phyloP scores from a whole-genome alignment of 2,329 filamentous ascomycete species.

The Arthrobotrys entomopaga region DNA sequence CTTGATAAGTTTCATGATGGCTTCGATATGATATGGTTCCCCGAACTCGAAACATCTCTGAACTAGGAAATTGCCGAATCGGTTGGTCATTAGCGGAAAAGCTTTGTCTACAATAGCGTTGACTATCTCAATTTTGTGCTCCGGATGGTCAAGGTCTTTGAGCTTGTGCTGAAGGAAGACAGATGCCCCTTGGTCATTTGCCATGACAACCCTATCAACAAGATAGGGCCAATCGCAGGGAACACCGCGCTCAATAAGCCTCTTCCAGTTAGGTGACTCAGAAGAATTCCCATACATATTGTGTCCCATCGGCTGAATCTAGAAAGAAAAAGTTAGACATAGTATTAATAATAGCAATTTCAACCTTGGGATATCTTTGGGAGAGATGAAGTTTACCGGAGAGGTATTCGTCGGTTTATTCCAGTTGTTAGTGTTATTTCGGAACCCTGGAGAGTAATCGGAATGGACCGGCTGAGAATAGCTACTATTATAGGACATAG shows the following conservation, averaged over 20 bases:
- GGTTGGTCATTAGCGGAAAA: slow-evolving; percentile 94
- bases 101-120: slow-evolving; percentile 75
- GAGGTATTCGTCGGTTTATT: slow-evolving; percentile 22
- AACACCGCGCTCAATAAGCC: slow-evolving; percentile 52
- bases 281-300: slow-evolving; percentile 45
- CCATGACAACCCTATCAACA: slow-evolving; percentile 99
- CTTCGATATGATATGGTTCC: slow-evolving; percentile 90
- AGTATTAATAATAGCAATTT: neutral
- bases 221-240: slow-evolving; percentile 98
- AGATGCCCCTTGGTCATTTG: slow-evolving; percentile 98
- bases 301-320: slow-evolving; percentile 35
- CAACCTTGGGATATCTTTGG: neutral
- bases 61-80: slow-evolving; percentile 97
- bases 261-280: slow-evolving; percentile 52
- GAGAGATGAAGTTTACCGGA: slow-evolving; percentile 21
- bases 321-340: neutral
- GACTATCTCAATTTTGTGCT: slow-evolving; percentile 97
- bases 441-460: slow-evolving; percentile 37
- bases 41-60: slow-evolving; percentile 99
- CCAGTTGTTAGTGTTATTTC: slow-evolving; percentile 27
- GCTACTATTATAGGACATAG: slow-evolving; percentile 22
- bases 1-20: slow-evolving; percentile 92
- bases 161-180: slow-evolving; percentile 99
- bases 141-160: slow-evolving; percentile 84
- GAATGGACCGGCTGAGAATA: slow-evolving; percentile 28